Percentiles rank a stretch among this genome's conserved stretches.
Evolutionary conservation across 2,329 filamentous ascomycete species (phyloP).

Genomic region (Lanzia echinophila): DNA sequence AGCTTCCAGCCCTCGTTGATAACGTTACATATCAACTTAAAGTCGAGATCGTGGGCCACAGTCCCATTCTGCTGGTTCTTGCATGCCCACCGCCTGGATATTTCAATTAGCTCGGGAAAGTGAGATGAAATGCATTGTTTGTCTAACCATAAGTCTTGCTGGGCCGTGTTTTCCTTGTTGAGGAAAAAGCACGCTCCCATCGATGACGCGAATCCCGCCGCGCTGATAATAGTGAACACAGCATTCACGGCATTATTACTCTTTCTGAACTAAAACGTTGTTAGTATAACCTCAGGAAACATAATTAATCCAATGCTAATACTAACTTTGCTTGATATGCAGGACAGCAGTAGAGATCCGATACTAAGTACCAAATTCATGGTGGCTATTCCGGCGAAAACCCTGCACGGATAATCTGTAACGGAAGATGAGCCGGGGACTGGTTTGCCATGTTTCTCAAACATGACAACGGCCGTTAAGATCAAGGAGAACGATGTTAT

Average conservation of each 20-base stretch:
- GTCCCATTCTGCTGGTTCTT: slow-evolving; percentile 15
- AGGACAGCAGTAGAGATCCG: slow-evolving; percentile 13
- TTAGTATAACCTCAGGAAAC: not conserved
- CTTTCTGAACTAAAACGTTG: slow-evolving; percentile 13
- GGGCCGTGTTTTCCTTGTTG: slow-evolving; percentile 9
- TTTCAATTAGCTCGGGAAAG: not conserved
- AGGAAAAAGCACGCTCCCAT: slow-evolving; percentile 18
- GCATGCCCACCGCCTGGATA: slow-evolving; percentile 19
- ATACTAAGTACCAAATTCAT: slow-evolving; percentile 17
- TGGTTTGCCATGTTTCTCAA: slow-evolving; percentile 8
- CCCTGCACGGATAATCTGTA: slow-evolving; percentile 16
- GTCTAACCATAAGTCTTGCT: slow-evolving; percentile 17
- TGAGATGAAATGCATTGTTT: not conserved
- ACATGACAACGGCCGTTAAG: slow-evolving; percentile 15
- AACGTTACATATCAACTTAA: slow-evolving; percentile 16
- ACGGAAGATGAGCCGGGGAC: slow-evolving; percentile 11
- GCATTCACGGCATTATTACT: slow-evolving; percentile 15
- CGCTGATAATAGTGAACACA: slow-evolving; percentile 16
- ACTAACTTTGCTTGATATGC: slow-evolving; percentile 16
- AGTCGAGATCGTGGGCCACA: slow-evolving; percentile 16
- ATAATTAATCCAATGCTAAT: not conserved
- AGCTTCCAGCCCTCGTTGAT: slow-evolving; percentile 20
- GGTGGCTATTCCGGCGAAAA: slow-evolving; percentile 12
- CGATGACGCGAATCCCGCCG: slow-evolving; percentile 15
- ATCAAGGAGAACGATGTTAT: slow-evolving; percentile 16